These are phyloP conservation scores for Sungouiella blattae DNA, from an alignment of 805 yeast genomes.

Conservation along the genomic window DNA sequence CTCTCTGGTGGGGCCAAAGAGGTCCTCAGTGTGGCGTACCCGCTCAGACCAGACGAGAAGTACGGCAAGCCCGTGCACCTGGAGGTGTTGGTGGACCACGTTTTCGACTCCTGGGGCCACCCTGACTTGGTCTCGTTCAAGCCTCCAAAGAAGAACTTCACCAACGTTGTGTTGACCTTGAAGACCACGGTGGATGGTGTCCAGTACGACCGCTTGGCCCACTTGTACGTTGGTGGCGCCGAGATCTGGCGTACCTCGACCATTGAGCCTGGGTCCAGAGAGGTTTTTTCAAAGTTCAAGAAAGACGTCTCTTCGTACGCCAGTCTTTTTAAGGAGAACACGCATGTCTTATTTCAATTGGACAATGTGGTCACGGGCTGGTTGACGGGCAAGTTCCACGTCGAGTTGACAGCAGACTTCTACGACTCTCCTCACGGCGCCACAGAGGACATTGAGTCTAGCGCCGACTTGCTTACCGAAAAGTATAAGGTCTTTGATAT, in stretches of 20 bases:
- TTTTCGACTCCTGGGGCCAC: slow-evolving; percentile 61
- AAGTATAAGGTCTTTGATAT: slow-evolving; percentile 22
- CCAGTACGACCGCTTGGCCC: slow-evolving; percentile 60
- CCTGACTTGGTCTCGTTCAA: slow-evolving; percentile 43
- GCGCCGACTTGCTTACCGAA: background rate
- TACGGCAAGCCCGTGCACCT: slow-evolving; percentile 37
- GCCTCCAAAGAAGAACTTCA: slow-evolving; percentile 47
- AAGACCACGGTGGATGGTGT: slow-evolving; percentile 57
- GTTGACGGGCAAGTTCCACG: slow-evolving; percentile 59
- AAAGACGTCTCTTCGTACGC: slow-evolving; percentile 65
- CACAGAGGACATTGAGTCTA: background rate
- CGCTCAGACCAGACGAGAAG: slow-evolving; percentile 19
- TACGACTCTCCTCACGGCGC: slow-evolving; percentile 23
- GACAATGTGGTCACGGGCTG: slow-evolving; percentile 54
- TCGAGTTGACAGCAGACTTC: slow-evolving; percentile 49
- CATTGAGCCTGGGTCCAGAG: slow-evolving; percentile 49
- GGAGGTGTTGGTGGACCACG: slow-evolving; percentile 38
- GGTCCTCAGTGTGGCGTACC: slow-evolving; percentile 25
- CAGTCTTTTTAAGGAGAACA: slow-evolving; percentile 43
- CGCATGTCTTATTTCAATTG: slow-evolving; percentile 52
- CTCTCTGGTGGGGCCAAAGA: slow-evolving; percentile 8
- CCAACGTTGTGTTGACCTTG: slow-evolving; percentile 51
- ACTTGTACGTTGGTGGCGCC: slow-evolving; percentile 56
- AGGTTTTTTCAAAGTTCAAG: slow-evolving; percentile 45
- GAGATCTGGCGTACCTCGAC: slow-evolving; percentile 80